Percentiles rank a stretch among this genome's conserved stretches.
Conservation (phyloP, 257 asterid species). For the Ligustrum vulgare region DNA sequence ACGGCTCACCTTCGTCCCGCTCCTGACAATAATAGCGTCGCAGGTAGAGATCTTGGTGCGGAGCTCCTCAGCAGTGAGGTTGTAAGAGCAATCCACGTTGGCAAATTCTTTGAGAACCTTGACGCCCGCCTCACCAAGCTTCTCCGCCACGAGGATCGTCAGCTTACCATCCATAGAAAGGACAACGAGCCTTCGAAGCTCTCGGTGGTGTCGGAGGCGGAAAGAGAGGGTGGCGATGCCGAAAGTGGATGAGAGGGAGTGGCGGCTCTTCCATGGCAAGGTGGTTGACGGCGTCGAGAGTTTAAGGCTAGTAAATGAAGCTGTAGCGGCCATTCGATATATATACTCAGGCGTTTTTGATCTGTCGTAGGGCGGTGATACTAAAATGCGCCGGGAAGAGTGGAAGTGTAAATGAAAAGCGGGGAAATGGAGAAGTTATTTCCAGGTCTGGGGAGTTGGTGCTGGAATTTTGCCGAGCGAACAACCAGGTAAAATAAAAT, state of each 20-base stretch:
- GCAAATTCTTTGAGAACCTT: constrained; percentile 69
- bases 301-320: constrained; percentile 46
- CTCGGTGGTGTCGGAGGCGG: constrained; percentile 30
- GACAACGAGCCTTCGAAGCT: constrained; percentile 48
- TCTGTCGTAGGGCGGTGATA: constrained; percentile 15
- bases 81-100: constrained; percentile 82
- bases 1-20: constrained; percentile 85
- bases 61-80: constrained; percentile 81
- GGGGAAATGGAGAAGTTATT: no score
- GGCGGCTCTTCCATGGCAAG: constrained; percentile 42
- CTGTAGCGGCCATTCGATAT: constrained; percentile 57
- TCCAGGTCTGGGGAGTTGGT: not conserved
- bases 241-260: constrained; percentile 38
- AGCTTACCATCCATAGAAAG: constrained; percentile 82
- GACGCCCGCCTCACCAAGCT: constrained; percentile 86
- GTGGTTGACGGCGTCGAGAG: constrained; percentile 33
- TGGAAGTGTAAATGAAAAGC: not conserved
- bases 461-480: not conserved
- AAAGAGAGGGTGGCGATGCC: constrained; percentile 38
- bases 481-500: no score
- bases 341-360: not conserved
- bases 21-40: constrained; percentile 87
- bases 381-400: constrained; percentile 10
- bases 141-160: constrained; percentile 84
- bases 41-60: constrained; percentile 85